These are phyloP conservation scores for Cladosporium sp. DNA, from an alignment of 2,329 filamentous ascomycete species.

Conservation along the genomic window DNA sequence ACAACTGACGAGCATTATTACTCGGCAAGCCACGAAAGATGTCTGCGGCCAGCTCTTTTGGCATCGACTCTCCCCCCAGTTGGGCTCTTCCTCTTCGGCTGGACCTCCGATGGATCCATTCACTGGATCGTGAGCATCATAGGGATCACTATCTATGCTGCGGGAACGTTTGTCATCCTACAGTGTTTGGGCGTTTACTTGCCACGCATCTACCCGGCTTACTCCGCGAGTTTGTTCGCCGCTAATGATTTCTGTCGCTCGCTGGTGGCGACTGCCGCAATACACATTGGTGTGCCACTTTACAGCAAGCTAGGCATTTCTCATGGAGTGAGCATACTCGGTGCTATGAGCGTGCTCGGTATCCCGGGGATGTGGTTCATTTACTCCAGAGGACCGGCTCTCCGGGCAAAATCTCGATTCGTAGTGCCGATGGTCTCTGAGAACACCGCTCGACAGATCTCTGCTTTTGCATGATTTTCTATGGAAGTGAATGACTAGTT, in stretches of 20 bases:
- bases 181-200: conserved; percentile 47
- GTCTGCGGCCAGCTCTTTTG: too few species aligned
- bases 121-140: conserved; percentile 44
- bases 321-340: conserved; percentile 48
- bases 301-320: conserved; percentile 61
- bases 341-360: neutral
- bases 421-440: too few species aligned
- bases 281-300: conserved; percentile 62
- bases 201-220: conserved; percentile 42
- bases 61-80: too few species aligned
- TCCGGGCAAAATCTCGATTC: neutral
- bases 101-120: conserved; percentile 30
- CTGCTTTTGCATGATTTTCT: too few species aligned
- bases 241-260: conserved; percentile 61
- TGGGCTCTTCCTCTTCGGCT: conserved; percentile 33
- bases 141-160: conserved; percentile 44
- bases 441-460: too few species aligned
- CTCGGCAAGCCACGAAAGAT: too few species aligned
- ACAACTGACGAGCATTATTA: too few species aligned
- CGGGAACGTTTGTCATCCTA: conserved; percentile 43
- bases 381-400: neutral
- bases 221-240: conserved; percentile 60
- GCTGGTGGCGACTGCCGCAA: conserved; percentile 59
- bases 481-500: too few species aligned
- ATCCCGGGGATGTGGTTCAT: neutral